A percentile compares a stretch with the other conserved stretches of the same genome.
Evolutionary conservation across 257 asterid genomes (phyloP).

Genomic region (Catharanthus roseus): DNA sequence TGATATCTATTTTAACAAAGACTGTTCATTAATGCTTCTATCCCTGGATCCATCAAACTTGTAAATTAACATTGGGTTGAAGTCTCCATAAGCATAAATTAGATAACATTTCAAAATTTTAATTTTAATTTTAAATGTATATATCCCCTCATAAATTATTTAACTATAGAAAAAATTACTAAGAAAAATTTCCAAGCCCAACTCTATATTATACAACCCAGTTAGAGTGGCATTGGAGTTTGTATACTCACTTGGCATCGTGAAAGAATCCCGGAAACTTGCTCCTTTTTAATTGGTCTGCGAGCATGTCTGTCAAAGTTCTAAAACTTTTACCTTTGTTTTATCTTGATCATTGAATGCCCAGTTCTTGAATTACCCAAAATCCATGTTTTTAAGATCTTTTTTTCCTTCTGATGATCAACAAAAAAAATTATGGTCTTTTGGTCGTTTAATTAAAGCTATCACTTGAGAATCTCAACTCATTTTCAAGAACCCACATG

Average conservation of each 20-base stretch:
- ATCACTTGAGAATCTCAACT: background rate
- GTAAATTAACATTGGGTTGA: too few species aligned
- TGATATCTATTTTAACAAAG: too few species aligned
- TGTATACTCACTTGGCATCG: slow-evolving; percentile 6
- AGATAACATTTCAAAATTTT: too few species aligned
- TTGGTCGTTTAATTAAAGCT: slow-evolving; percentile 2
- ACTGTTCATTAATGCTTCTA: too few species aligned
- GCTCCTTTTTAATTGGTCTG: slow-evolving; percentile 34
- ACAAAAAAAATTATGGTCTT: background rate
- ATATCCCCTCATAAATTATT: too few species aligned
- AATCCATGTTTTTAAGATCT: background rate
- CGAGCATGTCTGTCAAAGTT: slow-evolving; percentile 52
- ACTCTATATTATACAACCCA: too few species aligned
- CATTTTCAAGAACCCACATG: background rate
- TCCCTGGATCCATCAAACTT: too few species aligned
- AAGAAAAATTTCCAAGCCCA: too few species aligned
- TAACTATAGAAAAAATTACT: too few species aligned
- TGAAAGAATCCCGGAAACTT: slow-evolving; percentile 29
- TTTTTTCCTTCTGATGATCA: background rate
- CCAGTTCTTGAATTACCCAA: background rate
- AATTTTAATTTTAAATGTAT: too few species aligned
- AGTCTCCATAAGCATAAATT: too few species aligned
- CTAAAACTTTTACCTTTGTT: background rate
- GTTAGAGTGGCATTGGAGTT: slow-evolving; percentile 21
- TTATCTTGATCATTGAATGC: slow-evolving; percentile 3